A percentile compares a stretch with the other conserved stretches of the same genome.
phyloP scores from a whole-genome alignment of 2,329 filamentous ascomycete species.

The Apiospora sp. region DNA sequence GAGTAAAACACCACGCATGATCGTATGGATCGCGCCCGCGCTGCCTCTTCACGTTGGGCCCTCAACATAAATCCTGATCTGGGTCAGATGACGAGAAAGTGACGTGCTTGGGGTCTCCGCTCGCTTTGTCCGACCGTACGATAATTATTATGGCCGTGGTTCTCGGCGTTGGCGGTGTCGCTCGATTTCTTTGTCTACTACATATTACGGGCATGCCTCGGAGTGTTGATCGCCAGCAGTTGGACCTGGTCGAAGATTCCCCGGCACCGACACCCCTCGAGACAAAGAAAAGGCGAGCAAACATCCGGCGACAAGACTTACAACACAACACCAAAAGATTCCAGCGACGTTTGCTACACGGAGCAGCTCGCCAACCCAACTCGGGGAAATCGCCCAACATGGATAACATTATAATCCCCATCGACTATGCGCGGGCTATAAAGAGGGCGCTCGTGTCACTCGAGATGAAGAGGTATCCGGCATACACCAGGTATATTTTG shows the following conservation, averaged over 20 bases:
- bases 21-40: neutral
- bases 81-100: slow-evolving; percentile 14
- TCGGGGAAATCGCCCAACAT: neutral
- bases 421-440: slow-evolving; percentile 3
- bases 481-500: no score
- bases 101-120: slow-evolving; percentile 4
- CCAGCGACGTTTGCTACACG: neutral
- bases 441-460: neutral
- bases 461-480: neutral
- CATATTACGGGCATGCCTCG: neutral
- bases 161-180: neutral
- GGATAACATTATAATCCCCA: neutral
- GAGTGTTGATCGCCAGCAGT: neutral
- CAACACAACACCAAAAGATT: neutral
- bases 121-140: slow-evolving; percentile 1
- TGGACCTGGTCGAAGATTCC: neutral
- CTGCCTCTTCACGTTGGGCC: neutral
- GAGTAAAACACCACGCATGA: neutral
- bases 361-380: neutral
- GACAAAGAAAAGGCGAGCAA: neutral
- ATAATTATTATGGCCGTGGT: neutral
- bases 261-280: neutral
- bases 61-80: slow-evolving; percentile 14
- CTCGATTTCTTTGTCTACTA: neutral
- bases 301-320: neutral